Evolutionary conservation across 73 alveolate species (phyloP), one percentile per base, ranked within the genome.

Genomic region (Loxodes magnus): DNA sequence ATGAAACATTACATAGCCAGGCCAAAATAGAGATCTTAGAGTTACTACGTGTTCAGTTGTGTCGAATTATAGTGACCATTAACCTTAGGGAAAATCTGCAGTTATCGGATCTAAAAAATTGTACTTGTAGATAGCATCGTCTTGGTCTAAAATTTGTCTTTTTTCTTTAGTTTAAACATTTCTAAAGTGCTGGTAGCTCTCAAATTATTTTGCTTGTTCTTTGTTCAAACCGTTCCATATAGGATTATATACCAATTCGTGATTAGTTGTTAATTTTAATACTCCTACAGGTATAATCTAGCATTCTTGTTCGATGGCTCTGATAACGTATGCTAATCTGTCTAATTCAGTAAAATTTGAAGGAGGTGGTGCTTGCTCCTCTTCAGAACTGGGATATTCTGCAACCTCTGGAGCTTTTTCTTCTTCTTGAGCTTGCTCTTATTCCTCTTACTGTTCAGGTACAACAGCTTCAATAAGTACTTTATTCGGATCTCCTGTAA

Each of bases 211-310:
- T 26, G 66, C 53, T 20, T 66, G 82, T 20, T 58, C 79, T 33
- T 15, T 29, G 51, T 44, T 59, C 22, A 77, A 52, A 3, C 93
- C 94, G 57, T 66, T 72, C 64, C 77, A 83, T 1, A 84, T 82
- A 64, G 71, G 78, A 66, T 83, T 83, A 49, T 87, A 67, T 35
- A 85, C 74, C 56, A 83, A 68, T 67, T 87, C 84, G 44, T 77
- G 88, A 21, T 71, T 79, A 4, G 98, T 85, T 5, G 93, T 76
- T 66, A 89, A 46, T 66, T 86, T 82, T 67, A 82, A 69, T 25
- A 94, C 70, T 30, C 98, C 96, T 30, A 77, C 87, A 22, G 98
- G 98, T 22, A 89, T 86, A 19, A 72, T 52, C 48, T 86, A 76
- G 71, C 96, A 85, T 34, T 85, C 82, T 20, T 63, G 54, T 51